Conservation (phyloP, 106 monocot genomes). For the Dendrobium nobile region DNA sequence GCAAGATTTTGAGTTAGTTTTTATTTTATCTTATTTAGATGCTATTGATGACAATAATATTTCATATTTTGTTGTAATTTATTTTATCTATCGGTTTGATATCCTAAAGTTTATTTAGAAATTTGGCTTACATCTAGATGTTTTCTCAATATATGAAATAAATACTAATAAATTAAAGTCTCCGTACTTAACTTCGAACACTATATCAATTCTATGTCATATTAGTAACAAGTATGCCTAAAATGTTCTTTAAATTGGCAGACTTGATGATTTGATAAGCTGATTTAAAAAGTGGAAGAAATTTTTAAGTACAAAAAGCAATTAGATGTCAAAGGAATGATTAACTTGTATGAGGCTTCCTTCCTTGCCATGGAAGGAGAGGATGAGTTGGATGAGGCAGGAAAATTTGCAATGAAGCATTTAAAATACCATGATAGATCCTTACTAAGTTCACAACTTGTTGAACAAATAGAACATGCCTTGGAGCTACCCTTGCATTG, state of each 20-base stretch:
- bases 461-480: conserved; percentile 25
- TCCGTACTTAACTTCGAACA: background rate
- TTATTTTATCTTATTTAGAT: no score
- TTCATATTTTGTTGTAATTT: no score
- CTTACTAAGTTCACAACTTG: background rate
- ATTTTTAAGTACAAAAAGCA: background rate
- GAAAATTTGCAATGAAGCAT: conserved; percentile 5
- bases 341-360: conserved; percentile 40
- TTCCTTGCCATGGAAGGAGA: conserved; percentile 25
- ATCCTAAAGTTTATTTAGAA: background rate
- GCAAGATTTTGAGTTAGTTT: no score
- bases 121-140: background rate
- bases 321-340: conserved; percentile 6
- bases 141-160: background rate
- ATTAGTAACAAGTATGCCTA: background rate
- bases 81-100: no score
- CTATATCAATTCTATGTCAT: background rate
- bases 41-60: no score
- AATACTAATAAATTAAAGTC: background rate
- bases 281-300: conserved; percentile 8
- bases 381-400: conserved; percentile 16
- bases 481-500: conserved; percentile 51
- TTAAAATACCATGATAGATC: background rate
- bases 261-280: conserved; percentile 3
- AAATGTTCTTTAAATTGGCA: background rate